A percentile compares a stretch with the other conserved stretches of the same genome.
These are phyloP conservation scores for Macrolepiota fuliginosa DNA, from an alignment of 768 basidiomycete species.

Conservation along the genomic window DNA sequence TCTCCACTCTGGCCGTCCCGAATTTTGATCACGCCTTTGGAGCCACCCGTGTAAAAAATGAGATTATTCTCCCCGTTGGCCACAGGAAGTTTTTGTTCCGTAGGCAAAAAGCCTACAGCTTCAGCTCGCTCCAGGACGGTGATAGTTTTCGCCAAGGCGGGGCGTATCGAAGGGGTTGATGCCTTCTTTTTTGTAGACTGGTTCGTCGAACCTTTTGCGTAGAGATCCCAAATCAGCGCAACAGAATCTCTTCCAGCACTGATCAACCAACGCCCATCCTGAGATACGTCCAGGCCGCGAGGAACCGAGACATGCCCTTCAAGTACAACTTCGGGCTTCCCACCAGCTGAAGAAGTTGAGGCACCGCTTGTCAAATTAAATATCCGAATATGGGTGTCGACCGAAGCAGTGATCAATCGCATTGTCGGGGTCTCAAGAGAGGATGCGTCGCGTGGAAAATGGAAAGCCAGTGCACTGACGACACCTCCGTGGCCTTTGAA, in stretches of 20 bases:
- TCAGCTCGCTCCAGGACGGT: slow-evolving; percentile 85
- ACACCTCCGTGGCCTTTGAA: slow-evolving; percentile 98
- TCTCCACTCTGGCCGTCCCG: slow-evolving; percentile 78
- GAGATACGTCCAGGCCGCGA: slow-evolving; percentile 80
- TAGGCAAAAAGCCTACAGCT: slow-evolving; percentile 69
- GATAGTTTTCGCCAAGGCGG: slow-evolving; percentile 66
- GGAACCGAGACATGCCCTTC: slow-evolving; percentile 97
- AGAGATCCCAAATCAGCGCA: slow-evolving; percentile 88
- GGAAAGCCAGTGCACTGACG: slow-evolving; percentile 86
- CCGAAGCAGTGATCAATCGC: slow-evolving; percentile 87
- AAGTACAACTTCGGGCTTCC: slow-evolving; percentile 75
- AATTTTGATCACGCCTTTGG: slow-evolving; percentile 80
- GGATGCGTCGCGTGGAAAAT: slow-evolving; percentile 65
- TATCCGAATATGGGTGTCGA: slow-evolving; percentile 89
- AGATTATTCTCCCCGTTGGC: slow-evolving; percentile 39
- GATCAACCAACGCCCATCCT: slow-evolving; percentile 86
- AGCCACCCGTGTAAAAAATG: slow-evolving; percentile 86
- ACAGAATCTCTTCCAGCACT: slow-evolving; percentile 94
- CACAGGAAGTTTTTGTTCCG: slow-evolving; percentile 47
- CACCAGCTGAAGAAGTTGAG: slow-evolving; percentile 50
- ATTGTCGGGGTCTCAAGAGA: slow-evolving; percentile 52
- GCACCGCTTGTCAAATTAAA: slow-evolving; percentile 79
- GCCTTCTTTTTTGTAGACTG: slow-evolving; percentile 34
- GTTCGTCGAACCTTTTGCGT: slow-evolving; percentile 26
- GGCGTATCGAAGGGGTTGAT: slow-evolving; percentile 42